Base-by-base conservation (phyloP, 2,329 filamentous ascomycete genomes). In the Xylariaceae sp. region DNA sequence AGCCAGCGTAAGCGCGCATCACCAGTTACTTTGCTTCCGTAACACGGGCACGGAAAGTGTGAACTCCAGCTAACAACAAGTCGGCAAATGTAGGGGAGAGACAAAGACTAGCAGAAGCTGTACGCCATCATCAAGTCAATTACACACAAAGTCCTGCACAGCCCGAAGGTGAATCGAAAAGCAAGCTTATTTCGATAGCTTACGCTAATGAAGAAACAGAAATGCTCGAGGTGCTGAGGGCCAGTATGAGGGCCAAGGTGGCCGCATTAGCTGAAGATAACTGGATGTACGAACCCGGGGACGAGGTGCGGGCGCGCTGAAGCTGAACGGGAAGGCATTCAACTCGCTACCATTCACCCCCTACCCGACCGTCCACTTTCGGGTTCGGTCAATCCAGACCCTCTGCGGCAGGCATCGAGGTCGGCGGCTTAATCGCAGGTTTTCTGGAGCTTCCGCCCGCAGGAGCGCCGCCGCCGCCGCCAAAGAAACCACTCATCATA, bases 401-500 rank as follows among this genome's bases (percentile, higher is more conserved):
- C 52, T 81, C 77, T 3, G 76, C 69, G 36, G 70, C 63, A 15
- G 78, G 76, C 50, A 66, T 68, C 38, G 61, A 68, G 61, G 52
- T 72, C 66, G 23, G 70, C 52, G 44, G 64, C 43, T 67, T 65
- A 23, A 67, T 51, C n/a, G 65, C 63, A n/a, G 66, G 65, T 41
- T 64, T 67, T 44, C 62, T 64, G 29, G 54, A 39, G 34, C 47
- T 52, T 23, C 52, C 55, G 33, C 52, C 43, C 15, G 46, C 48
- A 19, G 59, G 51, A 15, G 73, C 75, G 35, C 70, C 76, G 5
- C 80, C 83, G 14, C 88, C 21, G 21, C 21, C 88, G 34, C 89
- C 89, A 56, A 98, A 85, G 72, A 98, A 78, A 47, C 81, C 89
- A 33, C 88, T 89, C 85, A 98, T 94, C 89, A 98, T 97, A 60